These are phyloP conservation scores for Colletotrichum sp. DNA, from an alignment of 2,329 filamentous ascomycete genomes.

Conservation along the genomic window DNA sequence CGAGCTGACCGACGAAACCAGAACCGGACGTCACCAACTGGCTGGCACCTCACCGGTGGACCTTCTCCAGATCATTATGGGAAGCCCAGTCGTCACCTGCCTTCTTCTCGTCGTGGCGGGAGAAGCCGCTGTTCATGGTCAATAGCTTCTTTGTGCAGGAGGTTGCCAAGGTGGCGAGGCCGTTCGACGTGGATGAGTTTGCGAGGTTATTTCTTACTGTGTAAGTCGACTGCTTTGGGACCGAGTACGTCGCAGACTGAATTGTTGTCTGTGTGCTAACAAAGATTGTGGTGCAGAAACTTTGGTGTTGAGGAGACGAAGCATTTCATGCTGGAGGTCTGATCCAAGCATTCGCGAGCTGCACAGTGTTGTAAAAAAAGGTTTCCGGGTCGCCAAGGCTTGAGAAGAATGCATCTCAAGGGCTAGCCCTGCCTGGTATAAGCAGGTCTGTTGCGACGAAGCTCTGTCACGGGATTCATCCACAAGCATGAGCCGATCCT, in stretches of 20 bases:
- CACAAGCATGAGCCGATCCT: too few species aligned
- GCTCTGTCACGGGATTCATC: too few species aligned
- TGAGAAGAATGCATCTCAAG: background rate
- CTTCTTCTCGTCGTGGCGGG: constrained; percentile 49
- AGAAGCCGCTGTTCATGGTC: constrained; percentile 42
- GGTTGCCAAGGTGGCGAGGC: constrained; percentile 38
- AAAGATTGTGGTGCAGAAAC: background rate
- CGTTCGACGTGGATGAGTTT: constrained; percentile 44
- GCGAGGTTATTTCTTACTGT: constrained; percentile 40
- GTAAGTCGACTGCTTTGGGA: constrained; percentile 29
- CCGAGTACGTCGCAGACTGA: rapidly evolving
- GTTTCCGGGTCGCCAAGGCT: background rate
- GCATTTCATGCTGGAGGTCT: constrained; percentile 18
- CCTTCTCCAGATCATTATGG: constrained; percentile 48
- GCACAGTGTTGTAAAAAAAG: rapidly evolving
- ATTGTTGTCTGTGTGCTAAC: background rate
- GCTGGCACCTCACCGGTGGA: constrained; percentile 31
- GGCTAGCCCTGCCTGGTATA: too few species aligned
- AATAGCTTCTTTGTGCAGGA: constrained; percentile 38
- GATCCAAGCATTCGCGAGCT: background rate
- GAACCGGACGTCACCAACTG: constrained; percentile 20
- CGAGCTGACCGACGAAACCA: background rate
- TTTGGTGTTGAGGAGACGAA: constrained; percentile 21
- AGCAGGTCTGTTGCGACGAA: too few species aligned
- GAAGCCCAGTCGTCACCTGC: constrained; percentile 42